Evolutionary conservation across 2,329 filamentous ascomycete genomes (phyloP), one percentile per base, ranked within the genome.

Genomic region (Aureobasidium zeae): DNA sequence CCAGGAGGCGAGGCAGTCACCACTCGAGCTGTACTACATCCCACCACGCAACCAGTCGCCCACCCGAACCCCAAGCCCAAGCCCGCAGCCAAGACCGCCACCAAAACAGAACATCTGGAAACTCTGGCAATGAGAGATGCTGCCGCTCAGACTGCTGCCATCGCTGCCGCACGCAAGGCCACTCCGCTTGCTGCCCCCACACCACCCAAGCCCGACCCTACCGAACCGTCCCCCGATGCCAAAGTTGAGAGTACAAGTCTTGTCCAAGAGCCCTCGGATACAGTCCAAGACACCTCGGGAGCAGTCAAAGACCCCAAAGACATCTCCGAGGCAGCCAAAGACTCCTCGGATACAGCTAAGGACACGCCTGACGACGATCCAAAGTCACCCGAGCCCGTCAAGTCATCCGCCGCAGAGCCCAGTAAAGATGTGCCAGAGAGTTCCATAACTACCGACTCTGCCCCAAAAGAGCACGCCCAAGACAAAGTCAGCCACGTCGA

Each of bases 91-190:
- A 32, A 12, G 17, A 31, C 20, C 32, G 13, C 25, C 13, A 17
- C 25, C 28, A 39, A 61, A 45, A 57, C 57, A 20, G 47, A 44
- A 5, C 54, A 54, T 12, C 32, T 53, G 17, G 41, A 48, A 12
- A 57, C 54, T 7, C 34, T 38, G 28, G 22, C 31, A 13, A 63
- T 49, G 48, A 36, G 39, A 24, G 48, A 49, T 21, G 30, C 46
- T 10, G 45, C 48, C 60, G 57, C 64, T 60, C 45, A 53, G 52
- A 22, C 41, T 46, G 1, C 60, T 58, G 5, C 48, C 48, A 47
- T 31, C n/a, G 44, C 35, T 16, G 19, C 34, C n/a, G 39, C 46
- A 19, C 29, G 43, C 30, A 47, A 51, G 36, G 37, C 45, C n/a
- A 47, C 31, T 32, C 36, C 48, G 26, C 32, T 47, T 11, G 41